A percentile compares a stretch with the other conserved stretches of the same genome.
These are phyloP conservation scores for Aspergillus sp. DNA, from an alignment of 2,329 filamentous ascomycete genomes.

Conservation along the genomic window DNA sequence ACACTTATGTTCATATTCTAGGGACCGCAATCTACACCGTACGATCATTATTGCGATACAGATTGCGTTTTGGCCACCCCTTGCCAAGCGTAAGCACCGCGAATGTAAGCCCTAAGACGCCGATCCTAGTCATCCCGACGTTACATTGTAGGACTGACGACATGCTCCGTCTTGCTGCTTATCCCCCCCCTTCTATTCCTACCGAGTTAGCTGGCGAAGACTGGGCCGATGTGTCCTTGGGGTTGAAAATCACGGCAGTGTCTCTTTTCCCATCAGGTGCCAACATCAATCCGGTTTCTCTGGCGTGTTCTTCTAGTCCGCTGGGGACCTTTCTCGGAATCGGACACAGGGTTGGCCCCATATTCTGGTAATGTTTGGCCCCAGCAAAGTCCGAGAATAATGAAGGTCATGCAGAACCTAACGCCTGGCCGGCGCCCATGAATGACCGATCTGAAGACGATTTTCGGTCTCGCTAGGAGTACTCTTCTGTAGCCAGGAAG, in stretches of 20 bases:
- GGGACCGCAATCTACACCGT: too few species aligned
- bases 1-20: too few species aligned
- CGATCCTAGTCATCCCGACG: background rate
- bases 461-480: background rate
- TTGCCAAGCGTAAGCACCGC: too few species aligned
- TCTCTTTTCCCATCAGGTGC: background rate
- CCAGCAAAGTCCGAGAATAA: background rate
- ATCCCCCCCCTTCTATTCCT: too few species aligned
- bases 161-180: background rate
- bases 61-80: background rate
- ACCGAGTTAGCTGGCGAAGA: background rate
- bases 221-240: background rate
- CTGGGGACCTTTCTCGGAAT: background rate
- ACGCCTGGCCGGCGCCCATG: background rate
- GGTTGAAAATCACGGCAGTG: background rate
- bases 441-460: background rate
- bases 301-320: background rate
- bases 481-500: background rate
- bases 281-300: background rate
- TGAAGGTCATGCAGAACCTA: background rate
- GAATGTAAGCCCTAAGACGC: background rate
- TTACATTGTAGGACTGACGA: background rate
- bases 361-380: background rate
- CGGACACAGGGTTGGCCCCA: background rate
- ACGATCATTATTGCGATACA: background rate